Base-by-base conservation (phyloP, 306 rosid genomes). In the Rosa chinensis region DNA sequence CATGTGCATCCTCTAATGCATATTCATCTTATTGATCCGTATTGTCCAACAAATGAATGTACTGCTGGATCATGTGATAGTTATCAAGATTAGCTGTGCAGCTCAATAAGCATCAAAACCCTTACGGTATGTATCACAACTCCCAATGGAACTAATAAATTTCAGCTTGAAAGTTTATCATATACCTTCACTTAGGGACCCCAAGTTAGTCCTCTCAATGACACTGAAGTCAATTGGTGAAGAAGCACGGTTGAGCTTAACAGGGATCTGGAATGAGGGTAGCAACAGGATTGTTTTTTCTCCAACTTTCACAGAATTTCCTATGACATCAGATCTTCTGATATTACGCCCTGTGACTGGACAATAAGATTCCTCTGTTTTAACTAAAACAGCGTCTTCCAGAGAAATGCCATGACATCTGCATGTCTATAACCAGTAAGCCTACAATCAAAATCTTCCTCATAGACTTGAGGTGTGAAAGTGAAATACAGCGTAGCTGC, bases 361-460 rank as follows among this genome's bases (percentile, higher is more conserved):
- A 74, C 93, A 92, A 78, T 85, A 80, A 81, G 75, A 50, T 78
- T 78, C 76, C 74, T 71, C 80, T 56, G 35, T 52, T 66, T 66
- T 83, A 8, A 50, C 79, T 59, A 76, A 83, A 80, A 67, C 78
- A 73, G 74, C 83, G 72, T 85, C 86, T 58, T 68, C 90, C 75
- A 89, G 72, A 23, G 85, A 86, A 79, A 85, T 83, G n/a, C 90
- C 95, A 73, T 90, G 97, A 75, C 93, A 90, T 75, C 92, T 89
- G 93, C 97, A 92, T 77, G 93, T 84, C 97, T 92, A 78, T 47
- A 85, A 49, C 62, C 68, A 79, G 72, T 37, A 82, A 69, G 39
- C 70, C 69, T 78, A 79, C 66, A 61, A 81, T 74, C 45, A 88
- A 80, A 70, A 48, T 69, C 82, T 79, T 79, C 61, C 61, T 48